Percentiles rank a stretch among this genome's conserved stretches.
These are phyloP conservation scores for Pinus albicaulis DNA, from an alignment of 75 land plant genomes.

Conservation along the genomic window DNA sequence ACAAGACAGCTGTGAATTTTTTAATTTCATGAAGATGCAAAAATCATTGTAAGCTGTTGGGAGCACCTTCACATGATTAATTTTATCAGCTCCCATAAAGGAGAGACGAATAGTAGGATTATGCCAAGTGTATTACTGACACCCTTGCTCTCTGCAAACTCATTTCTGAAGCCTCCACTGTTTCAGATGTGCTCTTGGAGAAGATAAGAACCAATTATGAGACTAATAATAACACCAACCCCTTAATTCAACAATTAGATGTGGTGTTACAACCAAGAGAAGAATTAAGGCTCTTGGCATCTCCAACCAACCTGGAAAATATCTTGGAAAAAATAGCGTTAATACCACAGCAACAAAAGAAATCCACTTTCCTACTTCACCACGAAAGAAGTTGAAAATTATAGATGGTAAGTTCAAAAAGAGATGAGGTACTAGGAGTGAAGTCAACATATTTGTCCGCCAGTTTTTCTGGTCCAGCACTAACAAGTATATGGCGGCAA, in stretches of 20 bases:
- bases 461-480: too few species aligned
- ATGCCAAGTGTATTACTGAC: conserved; percentile 80
- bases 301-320: conserved; percentile 89
- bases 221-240: conserved; percentile 36
- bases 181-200: conserved; percentile 79
- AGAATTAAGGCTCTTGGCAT: conserved; percentile 85
- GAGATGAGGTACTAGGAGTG: too few species aligned
- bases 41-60: neutral
- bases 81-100: conserved; percentile 62
- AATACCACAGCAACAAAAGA: too few species aligned
- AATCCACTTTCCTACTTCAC: too few species aligned
- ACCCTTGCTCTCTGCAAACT: conserved; percentile 73
- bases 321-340: too few species aligned
- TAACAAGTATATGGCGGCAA: too few species aligned
- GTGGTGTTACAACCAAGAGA: conserved; percentile 78
- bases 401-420: too few species aligned
- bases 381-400: too few species aligned
- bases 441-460: too few species aligned
- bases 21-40: neutral
- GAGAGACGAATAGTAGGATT: conserved; percentile 69
- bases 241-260: conserved; percentile 53
- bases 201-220: conserved; percentile 78
- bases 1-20: neutral
- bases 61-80: neutral
- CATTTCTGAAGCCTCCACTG: conserved; percentile 84